Base-by-base conservation (phyloP, 208 protist species). In the Crithidia expoeki region DNA sequence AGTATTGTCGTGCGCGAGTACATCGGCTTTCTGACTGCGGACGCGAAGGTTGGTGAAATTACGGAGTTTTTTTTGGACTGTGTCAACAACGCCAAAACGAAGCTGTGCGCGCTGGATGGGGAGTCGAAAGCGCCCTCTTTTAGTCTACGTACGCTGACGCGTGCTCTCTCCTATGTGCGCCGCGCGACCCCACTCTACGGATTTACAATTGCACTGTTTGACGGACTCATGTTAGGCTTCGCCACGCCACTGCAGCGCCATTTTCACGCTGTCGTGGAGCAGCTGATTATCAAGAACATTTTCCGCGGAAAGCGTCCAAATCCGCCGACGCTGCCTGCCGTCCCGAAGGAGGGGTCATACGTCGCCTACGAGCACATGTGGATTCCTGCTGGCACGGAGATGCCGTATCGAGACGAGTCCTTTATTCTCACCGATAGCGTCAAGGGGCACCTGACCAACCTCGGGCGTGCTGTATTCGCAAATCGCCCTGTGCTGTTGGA, bases 401-500 rank as follows among this genome's bases (percentile, higher is more conserved):
- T 76, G 38, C 76, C 76, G 50, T 71, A 72, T 42, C 69, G 83
- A 17, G 86, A 94, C 64, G 74, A 83, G 16, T 71, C 90, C 21
- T 99, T 99, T 85, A 99, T 99, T 76, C 80, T 99, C 16, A 99
- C 99, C 9, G 81, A 85, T 47, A 96, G 96, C 42, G 97, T 99
- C 27, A 70, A 84, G 40, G 83, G 83, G 3, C 96, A 99, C 74
- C 78, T 99, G 34, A 85, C 83, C 19, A 96, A 98, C 70, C 69
- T 99, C 0, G 94, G 97, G 5, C 90, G 99, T 44, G 94, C 92
- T 38, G 88, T 99, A 1, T 94, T 98, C 49, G 92, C 97, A 2
- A 96, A 97, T 60, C 96, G 98, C 38, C 98, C 98, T 16, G 96
- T 99, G n/a, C 87, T 99, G 12, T 84, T 99, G 12, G 98, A 99